phyloP scores from a whole-genome alignment of 2,329 filamentous ascomycete genomes.

The Colletotrichum shisoi region DNA sequence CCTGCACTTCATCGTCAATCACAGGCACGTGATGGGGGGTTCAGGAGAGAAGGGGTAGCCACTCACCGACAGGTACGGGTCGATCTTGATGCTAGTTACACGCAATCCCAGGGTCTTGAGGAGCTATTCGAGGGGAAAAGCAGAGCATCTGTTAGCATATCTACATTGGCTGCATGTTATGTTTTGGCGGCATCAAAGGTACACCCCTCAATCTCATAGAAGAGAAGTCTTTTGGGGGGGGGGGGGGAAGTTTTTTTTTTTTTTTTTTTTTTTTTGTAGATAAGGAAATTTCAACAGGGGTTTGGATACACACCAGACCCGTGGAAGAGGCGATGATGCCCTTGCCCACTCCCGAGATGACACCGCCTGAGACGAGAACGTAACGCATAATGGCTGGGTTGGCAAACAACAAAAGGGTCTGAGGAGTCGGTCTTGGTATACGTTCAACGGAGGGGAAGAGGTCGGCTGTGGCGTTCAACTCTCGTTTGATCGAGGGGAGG shows the following conservation, averaged over 20 bases:
- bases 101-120: constrained; percentile 83
- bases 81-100: constrained; percentile 64
- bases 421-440: constrained; percentile 3
- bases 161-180: background rate
- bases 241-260: too few relatives aligned
- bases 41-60: background rate
- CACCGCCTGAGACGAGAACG: constrained; percentile 51
- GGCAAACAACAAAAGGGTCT: constrained; percentile 12
- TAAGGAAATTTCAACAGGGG: constrained; percentile 40
- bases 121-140: constrained; percentile 59
- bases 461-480: constrained; percentile 25
- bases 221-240: background rate
- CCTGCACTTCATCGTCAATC: constrained; percentile 28
- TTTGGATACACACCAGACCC: constrained; percentile 57
- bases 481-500: constrained; percentile 36
- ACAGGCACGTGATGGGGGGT: constrained; percentile 3
- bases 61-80: constrained; percentile 57
- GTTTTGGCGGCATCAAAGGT: background rate
- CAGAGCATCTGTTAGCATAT: constrained; percentile 14
- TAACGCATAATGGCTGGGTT: constrained; percentile 42
- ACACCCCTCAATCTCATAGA: constrained; percentile 8
- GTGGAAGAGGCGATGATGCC: constrained; percentile 73
- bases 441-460: constrained; percentile 10
- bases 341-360: constrained; percentile 68
- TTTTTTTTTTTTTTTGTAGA: constrained; percentile 34